Conservation (phyloP, 306 rosid genomes). For the Ceratonia siliqua region DNA sequence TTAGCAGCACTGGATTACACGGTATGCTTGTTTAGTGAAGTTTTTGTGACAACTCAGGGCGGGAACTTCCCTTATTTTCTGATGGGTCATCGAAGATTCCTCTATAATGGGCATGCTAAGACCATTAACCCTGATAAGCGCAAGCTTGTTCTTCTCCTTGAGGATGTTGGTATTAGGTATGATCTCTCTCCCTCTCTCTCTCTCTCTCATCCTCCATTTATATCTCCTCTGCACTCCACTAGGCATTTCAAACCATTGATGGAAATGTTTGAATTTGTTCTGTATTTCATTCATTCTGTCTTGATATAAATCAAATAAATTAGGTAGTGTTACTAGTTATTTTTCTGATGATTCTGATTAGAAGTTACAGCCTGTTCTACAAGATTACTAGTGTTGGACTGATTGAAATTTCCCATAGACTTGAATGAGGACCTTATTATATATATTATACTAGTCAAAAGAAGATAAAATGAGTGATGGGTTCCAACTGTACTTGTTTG, state of each 20-base stretch:
- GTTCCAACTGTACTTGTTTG: background rate
- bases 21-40: conserved; percentile 86
- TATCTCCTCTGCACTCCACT: conserved; percentile 14
- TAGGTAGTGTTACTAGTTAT: background rate
- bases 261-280: background rate
- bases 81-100: conserved; percentile 96
- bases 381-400: conserved; percentile 9
- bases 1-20: conserved; percentile 93
- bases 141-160: conserved; percentile 78
- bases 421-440: conserved; percentile 14
- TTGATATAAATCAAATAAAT: conserved; percentile 12
- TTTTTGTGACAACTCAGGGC: conserved; percentile 98
- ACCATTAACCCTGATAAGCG: conserved; percentile 93
- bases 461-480: background rate
- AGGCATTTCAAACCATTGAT: conserved; percentile 18
- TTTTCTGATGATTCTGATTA: conserved; percentile 16
- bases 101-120: conserved; percentile 80
- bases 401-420: conserved; percentile 22
- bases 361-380: conserved; percentile 15
- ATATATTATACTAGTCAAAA: background rate
- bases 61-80: conserved; percentile 97
- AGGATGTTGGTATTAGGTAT: conserved; percentile 65
- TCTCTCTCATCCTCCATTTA: conserved; percentile 8
- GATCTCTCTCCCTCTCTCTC: background rate
- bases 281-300: background rate